Evolutionary conservation across 768 basidiomycete genomes (phyloP).

Genomic region (Lentinula raphanica): DNA sequence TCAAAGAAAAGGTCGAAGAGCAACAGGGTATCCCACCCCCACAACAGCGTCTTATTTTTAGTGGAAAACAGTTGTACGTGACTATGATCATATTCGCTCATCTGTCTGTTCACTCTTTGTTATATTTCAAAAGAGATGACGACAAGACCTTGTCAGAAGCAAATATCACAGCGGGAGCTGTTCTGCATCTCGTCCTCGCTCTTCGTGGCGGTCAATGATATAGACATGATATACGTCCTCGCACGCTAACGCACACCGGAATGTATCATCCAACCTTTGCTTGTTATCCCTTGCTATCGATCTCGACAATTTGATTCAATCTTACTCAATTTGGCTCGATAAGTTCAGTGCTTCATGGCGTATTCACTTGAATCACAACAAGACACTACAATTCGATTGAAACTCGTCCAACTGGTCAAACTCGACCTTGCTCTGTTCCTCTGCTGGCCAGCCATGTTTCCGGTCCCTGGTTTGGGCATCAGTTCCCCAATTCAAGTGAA

Average conservation of each 20-base stretch:
- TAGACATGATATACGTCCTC: background rate
- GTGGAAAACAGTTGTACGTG: constrained; percentile 87
- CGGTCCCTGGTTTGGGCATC: background rate
- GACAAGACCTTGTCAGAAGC: constrained; percentile 86
- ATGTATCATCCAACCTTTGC: background rate
- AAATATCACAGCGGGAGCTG: constrained; percentile 79
- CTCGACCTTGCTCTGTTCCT: constrained; percentile 13
- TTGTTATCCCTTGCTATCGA: background rate
- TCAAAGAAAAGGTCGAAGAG: constrained; percentile 98
- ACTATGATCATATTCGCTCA: constrained; percentile 1
- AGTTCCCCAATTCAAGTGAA: background rate
- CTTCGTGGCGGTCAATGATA: constrained; percentile 79
- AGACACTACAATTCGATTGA: background rate
- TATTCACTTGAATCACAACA: background rate
- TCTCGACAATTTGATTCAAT: background rate
- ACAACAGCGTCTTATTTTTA: constrained; percentile 91
- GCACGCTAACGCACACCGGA: background rate
- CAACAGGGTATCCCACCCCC: constrained; percentile 96
- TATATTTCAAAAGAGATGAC: constrained; percentile 58
- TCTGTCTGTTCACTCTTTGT: background rate
- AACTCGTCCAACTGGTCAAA: constrained; percentile 5
- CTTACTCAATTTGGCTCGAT: background rate
- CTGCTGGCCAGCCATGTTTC: constrained; percentile 17
- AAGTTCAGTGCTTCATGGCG: background rate
- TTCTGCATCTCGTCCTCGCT: constrained; percentile 92